phyloP scores from a whole-genome alignment of 176 grass and related monocot genomes.

The Cenchrus purpureus region DNA sequence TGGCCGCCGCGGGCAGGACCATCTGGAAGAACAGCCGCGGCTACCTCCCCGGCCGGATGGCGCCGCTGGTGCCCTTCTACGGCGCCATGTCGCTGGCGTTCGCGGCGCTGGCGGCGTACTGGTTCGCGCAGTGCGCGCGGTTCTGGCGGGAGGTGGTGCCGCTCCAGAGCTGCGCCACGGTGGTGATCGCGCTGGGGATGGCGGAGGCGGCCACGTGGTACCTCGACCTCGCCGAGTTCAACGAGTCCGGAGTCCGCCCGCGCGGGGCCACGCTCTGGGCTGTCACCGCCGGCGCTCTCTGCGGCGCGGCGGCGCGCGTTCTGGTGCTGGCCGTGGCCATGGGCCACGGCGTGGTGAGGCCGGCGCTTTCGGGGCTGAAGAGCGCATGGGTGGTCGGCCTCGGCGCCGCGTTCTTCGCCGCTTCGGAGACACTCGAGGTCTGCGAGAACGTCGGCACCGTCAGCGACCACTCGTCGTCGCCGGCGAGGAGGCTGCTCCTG shows the following conservation, averaged over 20 bases:
- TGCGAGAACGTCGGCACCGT: conserved; percentile 72
- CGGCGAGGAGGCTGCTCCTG: conserved; percentile 57
- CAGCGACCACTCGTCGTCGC: conserved; percentile 66
- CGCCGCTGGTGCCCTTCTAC: conserved; percentile 72
- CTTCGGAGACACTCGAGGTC: conserved; percentile 63
- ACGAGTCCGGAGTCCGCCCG: conserved; percentile 63
- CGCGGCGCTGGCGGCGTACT: conserved; percentile 59
- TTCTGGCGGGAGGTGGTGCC: conserved; percentile 72
- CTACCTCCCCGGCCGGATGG: conserved; percentile 85
- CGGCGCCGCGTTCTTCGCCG: conserved; percentile 57
- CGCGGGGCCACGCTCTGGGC: conserved; percentile 73
- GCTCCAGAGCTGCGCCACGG: conserved; percentile 69
- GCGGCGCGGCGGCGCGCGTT: conserved; percentile 55
- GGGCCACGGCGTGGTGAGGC: conserved; percentile 69
- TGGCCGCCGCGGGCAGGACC: conserved; percentile 55
- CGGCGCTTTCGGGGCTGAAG: conserved; percentile 39
- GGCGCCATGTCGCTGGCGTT: conserved; percentile 76
- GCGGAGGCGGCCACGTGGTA: conserved; percentile 73
- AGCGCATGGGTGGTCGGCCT: conserved; percentile 57
- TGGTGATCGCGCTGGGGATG: conserved; percentile 83
- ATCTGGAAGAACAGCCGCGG: conserved; percentile 84
- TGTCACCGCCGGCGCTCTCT: conserved; percentile 58
- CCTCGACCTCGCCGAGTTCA: conserved; percentile 70
- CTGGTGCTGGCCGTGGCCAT: conserved; percentile 73
- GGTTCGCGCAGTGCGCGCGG: conserved; percentile 66